These are phyloP conservation scores for Neurospora cerealis DNA, from an alignment of 495 filamentous ascomycete species.

Conservation along the genomic window DNA sequence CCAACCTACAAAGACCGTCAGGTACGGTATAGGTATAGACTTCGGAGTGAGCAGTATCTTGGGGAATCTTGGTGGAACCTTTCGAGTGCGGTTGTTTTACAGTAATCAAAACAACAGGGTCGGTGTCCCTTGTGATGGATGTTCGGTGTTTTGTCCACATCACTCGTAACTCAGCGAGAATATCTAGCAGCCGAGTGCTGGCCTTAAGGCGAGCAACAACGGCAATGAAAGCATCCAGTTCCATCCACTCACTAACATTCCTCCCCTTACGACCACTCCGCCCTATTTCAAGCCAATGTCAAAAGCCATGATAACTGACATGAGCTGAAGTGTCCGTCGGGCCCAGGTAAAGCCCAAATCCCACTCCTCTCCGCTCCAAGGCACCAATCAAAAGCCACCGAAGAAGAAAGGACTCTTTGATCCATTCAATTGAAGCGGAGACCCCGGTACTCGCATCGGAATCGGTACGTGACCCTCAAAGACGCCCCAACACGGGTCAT, in stretches of 20 bases:
- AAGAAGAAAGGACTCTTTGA: not conserved
- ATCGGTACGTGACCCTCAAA: conserved; percentile 56
- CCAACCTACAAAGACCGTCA: not conserved
- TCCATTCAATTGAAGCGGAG: not conserved
- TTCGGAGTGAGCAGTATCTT: not conserved
- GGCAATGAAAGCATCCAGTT: not conserved
- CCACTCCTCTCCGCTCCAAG: not conserved
- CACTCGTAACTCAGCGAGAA: not conserved
- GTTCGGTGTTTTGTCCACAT: not conserved
- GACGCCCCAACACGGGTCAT: conserved; percentile 19
- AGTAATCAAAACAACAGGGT: not conserved
- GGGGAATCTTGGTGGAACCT: not conserved
- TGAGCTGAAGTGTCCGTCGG: not conserved
- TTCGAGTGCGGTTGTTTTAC: not conserved
- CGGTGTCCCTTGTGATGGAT: not conserved
- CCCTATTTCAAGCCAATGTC: not conserved
- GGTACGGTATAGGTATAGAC: not conserved
- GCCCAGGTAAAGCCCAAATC: not conserved
- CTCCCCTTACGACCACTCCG: not conserved
- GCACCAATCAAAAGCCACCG: not conserved
- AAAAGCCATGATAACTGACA: not conserved
- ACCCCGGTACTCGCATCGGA: conserved; percentile 58
- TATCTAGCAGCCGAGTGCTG: not conserved
- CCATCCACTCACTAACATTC: not conserved
- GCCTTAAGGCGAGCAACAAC: not conserved